Base-by-base conservation (phyloP, 768 basidiomycete species). In the Mycena sanguinolenta region DNA sequence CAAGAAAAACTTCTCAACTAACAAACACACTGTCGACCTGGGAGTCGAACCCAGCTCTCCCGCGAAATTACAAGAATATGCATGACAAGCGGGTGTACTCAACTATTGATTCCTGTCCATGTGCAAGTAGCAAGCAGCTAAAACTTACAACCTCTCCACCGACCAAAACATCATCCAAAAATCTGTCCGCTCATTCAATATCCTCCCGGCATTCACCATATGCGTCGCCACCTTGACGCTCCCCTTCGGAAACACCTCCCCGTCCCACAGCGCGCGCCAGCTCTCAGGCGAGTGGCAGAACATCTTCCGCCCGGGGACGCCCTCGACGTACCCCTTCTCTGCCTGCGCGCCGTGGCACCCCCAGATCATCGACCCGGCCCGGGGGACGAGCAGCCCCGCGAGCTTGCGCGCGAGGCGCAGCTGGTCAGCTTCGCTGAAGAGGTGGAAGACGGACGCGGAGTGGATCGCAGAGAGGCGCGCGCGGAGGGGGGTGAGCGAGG, bases 361-460 rank as follows among this genome's bases (percentile, higher is more conserved):
- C 65, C 87, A 84, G 44, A 87, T 83, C 27, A 86, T 71, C 2
- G 86, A 85, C 3, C 87, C 87, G 1, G 84, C 81, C 28, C 74
- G 73, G 2, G 82, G 82, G 0, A 82, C 79, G n/a, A 88, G 80
- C 6, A 88, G 75, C 10, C 79, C 79, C 1, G 83, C 85, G 30
- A 88, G 74, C 10, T 78, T 76, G 21, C 75, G 78, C 2, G 84
- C 88, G 57, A 89, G 77, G 39, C 82, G 72, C 13, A 77, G 67
- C 70, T 89, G 88, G 32, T 78, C 61, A 21, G 71, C 78, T 53
- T 80, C 79, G 63, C 74, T 68, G 75, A 90, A 90, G 34, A 89
- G 82, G 71, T 88, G 88, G 71, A 91, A 90, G 76, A 90, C 79
- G 8, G 84, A 77, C 16, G 84, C 80, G 2, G 85, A 84, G 73